Evolutionary conservation across 495 filamentous ascomycete genomes (phyloP).

Genomic region (Penicillium desertorum): DNA sequence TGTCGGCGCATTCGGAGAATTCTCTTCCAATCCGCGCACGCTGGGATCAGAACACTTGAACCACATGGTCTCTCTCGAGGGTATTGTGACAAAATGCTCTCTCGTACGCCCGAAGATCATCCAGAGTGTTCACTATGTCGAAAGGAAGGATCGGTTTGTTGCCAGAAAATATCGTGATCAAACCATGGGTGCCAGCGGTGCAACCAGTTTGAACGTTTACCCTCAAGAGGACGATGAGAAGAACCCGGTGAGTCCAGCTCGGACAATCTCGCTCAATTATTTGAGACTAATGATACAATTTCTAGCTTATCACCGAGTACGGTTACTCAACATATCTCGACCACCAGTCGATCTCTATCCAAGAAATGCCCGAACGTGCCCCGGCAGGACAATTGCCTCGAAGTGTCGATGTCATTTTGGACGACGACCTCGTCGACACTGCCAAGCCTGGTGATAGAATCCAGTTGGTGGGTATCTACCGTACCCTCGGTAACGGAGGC

Average conservation of each 20-base stretch:
- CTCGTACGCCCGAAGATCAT: slow-evolving; percentile 94
- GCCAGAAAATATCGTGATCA: slow-evolving; percentile 89
- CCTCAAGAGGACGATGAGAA: slow-evolving; percentile 90
- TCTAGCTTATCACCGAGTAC: slow-evolving; percentile 83
- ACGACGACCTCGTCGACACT: slow-evolving; percentile 93
- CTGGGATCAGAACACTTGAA: slow-evolving; percentile 86
- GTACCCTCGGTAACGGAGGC: slow-evolving; percentile 88
- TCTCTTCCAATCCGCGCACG: slow-evolving; percentile 91
- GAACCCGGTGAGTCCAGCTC: slow-evolving; percentile 51
- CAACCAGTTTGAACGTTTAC: slow-evolving; percentile 85
- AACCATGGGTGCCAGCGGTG: slow-evolving; percentile 89
- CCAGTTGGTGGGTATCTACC: slow-evolving; percentile 91
- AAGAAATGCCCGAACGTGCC: slow-evolving; percentile 98
- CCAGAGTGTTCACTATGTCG: slow-evolving; percentile 95
- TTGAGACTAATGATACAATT: slow-evolving; percentile 12
- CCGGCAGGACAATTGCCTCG: slow-evolving; percentile 94
- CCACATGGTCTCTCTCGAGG: slow-evolving; percentile 94
- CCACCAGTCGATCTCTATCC: slow-evolving; percentile 96
- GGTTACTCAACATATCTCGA: slow-evolving; percentile 94
- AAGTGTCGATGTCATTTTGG: slow-evolving; percentile 95
- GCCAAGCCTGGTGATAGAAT: slow-evolving; percentile 96
- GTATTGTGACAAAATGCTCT: slow-evolving; percentile 95
- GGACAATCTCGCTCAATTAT: background rate
- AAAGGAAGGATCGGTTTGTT: slow-evolving; percentile 77
- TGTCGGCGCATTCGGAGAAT: slow-evolving; percentile 91